Evolutionary conservation across 1,139 yeast species (phyloP), one percentile per base, ranked within the genome.

Genomic region (Taiozyma sp.): DNA sequence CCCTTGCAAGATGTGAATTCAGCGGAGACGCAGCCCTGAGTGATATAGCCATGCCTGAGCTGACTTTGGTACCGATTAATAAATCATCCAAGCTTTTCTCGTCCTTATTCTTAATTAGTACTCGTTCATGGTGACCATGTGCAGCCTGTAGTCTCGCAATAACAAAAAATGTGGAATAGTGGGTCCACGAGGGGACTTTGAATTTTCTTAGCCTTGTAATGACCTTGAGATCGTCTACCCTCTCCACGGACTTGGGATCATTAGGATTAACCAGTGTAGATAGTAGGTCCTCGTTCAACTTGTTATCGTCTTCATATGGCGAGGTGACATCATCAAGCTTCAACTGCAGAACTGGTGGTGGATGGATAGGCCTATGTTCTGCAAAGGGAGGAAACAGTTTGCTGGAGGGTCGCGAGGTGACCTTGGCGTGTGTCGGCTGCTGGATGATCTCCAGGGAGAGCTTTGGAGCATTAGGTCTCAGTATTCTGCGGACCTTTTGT

Each of bases 341-440:
- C 24, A 63, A 45, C 46, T 63, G 64, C 13, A 63, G 51, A 1
- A 63, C 61, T 1, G 67, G 67, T 4, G 66, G 67, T 4, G 66
- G 67, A 44, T 61, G 64, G 22, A 63, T 62, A 2, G 67, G 67
- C 13, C 67, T 53, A 46, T 63, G 66, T 44, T 63, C 67, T 4
- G 61, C 54, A 48, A 61, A 54, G 1, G 66, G 62, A 6, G 63
- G 60, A 48, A 56, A 56, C 3, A 54, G 56, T 10, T 57, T 51
- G 0, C 58, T 54, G 3, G 56, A 49, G 3, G 60, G 50, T 4
- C 58, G 48, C 2, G 64, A 61, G 1, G 64, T 56, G n/a, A 63
- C 66, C 45, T 63, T 63, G 22, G 63, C 63, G 49, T 61, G 59
- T 16, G 54, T 45, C 1, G 67, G 67, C 44, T 63, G 65, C 47